phyloP scores from a whole-genome alignment of 805 yeast species.

The Lipomyces mesembrius region DNA sequence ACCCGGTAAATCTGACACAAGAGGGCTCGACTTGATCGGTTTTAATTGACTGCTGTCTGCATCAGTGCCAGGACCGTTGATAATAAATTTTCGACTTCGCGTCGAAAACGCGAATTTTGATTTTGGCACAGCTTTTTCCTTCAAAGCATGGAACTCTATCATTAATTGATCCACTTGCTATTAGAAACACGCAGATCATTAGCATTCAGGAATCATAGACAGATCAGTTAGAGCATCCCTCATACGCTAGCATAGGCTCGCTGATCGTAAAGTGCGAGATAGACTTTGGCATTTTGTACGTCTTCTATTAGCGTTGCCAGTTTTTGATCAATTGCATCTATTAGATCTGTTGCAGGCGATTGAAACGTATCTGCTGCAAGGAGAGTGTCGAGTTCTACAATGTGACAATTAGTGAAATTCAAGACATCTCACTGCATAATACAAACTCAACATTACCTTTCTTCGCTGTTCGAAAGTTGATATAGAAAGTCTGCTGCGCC shows the following conservation, averaged over 20 bases:
- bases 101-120: constrained; percentile 27
- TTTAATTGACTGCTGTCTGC: background rate
- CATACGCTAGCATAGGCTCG: constrained; percentile 28
- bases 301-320: constrained; percentile 13
- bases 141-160: constrained; percentile 6
- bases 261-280: constrained; percentile 34
- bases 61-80: background rate
- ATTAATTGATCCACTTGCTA: constrained; percentile 32
- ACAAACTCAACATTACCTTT: constrained; percentile 6
- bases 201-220: background rate
- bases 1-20: constrained; percentile 10
- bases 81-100: constrained; percentile 10
- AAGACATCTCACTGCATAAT: background rate
- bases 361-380: constrained; percentile 8
- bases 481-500: constrained; percentile 33
- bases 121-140: constrained; percentile 12
- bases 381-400: constrained; percentile 15
- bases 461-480: constrained; percentile 22
- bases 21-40: constrained; percentile 9
- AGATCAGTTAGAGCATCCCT: background rate
- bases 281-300: constrained; percentile 20
- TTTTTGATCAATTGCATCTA: constrained; percentile 5
- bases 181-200: background rate
- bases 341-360: background rate
- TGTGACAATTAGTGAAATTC: constrained; percentile 5